These are phyloP conservation scores for Penicillium nordicum DNA, from an alignment of 2,329 filamentous ascomycete species.

Conservation along the genomic window DNA sequence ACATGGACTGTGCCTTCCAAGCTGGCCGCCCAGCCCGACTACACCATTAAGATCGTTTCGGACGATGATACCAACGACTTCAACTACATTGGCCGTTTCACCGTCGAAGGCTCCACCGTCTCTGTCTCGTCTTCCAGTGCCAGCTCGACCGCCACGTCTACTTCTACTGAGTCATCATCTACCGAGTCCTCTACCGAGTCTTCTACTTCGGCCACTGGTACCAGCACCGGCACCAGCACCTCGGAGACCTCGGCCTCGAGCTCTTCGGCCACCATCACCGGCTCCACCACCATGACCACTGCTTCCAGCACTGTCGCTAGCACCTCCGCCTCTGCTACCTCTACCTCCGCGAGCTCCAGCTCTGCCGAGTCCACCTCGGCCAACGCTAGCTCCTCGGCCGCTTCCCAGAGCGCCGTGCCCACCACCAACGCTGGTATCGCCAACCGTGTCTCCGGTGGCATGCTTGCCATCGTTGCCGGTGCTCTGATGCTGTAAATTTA, in stretches of 20 bases:
- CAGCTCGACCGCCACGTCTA: slow-evolving; percentile 23
- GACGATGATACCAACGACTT: slow-evolving; percentile 42
- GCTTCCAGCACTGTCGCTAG: slow-evolving; percentile 19
- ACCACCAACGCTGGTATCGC: slow-evolving; percentile 30
- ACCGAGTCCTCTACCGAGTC: slow-evolving; percentile 15
- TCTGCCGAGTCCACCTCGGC: slow-evolving; percentile 14
- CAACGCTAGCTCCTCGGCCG: slow-evolving; percentile 14
- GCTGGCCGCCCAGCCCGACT: slow-evolving; percentile 45
- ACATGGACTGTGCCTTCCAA: slow-evolving; percentile 46
- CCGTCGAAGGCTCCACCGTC: slow-evolving; percentile 46
- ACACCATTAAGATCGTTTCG: slow-evolving; percentile 53
- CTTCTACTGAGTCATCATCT: slow-evolving; percentile 25
- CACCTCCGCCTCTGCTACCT: slow-evolving; percentile 14
- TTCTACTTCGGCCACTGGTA: slow-evolving; percentile 20
- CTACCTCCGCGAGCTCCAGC: slow-evolving; percentile 21
- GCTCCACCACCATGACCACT: slow-evolving; percentile 19
- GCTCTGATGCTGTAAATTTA: slow-evolving; percentile 34
- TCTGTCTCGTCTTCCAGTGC: slow-evolving; percentile 30
- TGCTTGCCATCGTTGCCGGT: slow-evolving; percentile 37
- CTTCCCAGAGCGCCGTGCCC: slow-evolving; percentile 23
- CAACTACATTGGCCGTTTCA: slow-evolving; percentile 55
- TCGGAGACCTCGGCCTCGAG: slow-evolving; percentile 15
- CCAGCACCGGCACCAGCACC: slow-evolving; percentile 28
- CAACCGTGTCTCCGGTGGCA: slow-evolving; percentile 35
- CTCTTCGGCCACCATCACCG: slow-evolving; percentile 12